Evolutionary conservation across 495 filamentous ascomycete species (phyloP), one percentile per base, ranked within the genome.

Genomic region (Arthonia radiata): DNA sequence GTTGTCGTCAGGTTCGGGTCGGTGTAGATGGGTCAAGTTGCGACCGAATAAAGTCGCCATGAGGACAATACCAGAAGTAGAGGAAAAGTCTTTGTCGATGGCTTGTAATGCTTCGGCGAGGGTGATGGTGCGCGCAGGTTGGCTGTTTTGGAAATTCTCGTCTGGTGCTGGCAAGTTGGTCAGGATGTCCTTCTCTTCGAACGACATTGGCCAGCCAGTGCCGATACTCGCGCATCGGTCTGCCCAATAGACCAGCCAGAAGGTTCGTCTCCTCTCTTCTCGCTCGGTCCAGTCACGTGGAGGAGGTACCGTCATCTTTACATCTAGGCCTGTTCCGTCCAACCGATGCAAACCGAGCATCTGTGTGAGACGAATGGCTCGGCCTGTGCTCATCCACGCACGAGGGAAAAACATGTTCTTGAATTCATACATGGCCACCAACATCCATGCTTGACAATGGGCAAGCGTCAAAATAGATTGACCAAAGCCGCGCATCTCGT

Each of bases 401-500:
- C 89, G 57, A 2, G 86, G 86, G 37, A 99, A 99, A 45, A 77
- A 90, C 76, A 99, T 93, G 61, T 76, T 72, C 48, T 81, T 89
- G 44, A 93, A 94, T 43, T 99, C 86, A 39, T 90, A 93, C 0
- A 59, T 63, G 3, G 66, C 60, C 27, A 90, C 61, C 3, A 99
- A 51, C 6, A 68, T 49, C 62, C 89, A 86, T 2, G 76, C 61
- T 46, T 94, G 89, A 18, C 66, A 67, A 38, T 86, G 68, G 14
- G 67, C 71, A 13, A 92, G 52, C 7, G 69, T 76, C 30, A 94
- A 71, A 35, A 80, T 70, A 25, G 63, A 57, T 45, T 94, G 86
- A 19, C 86, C 86, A 37, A 82, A 74, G 13, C 86, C 82, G 44
- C 78, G 90, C 57, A 94, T 68, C 48, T 91, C 82, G 33, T 91